A percentile compares a stretch with the other conserved stretches of the same genome.
phyloP scores from a whole-genome alignment of 2,329 filamentous ascomycete species.

The Emydomyces testavorans region DNA sequence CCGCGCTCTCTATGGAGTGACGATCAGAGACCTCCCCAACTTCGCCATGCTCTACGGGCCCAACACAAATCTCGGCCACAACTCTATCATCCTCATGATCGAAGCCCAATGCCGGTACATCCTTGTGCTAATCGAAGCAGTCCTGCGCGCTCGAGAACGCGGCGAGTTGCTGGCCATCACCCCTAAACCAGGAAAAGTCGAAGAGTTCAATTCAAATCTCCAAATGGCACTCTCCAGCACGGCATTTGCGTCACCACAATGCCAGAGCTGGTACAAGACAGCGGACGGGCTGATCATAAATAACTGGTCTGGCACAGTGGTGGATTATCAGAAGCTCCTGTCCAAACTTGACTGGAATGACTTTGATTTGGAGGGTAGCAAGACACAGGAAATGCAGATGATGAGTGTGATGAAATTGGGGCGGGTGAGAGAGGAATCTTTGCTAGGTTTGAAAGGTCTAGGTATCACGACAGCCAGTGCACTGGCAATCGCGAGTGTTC shows the following conservation, averaged over 20 bases:
- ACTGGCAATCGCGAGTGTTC: constrained; percentile 41
- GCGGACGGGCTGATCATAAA: constrained; percentile 45
- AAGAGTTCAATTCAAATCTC: constrained; percentile 38
- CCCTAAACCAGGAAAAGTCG: constrained; percentile 33
- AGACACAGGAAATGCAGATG: constrained; percentile 14
- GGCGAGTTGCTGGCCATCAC: constrained; percentile 36
- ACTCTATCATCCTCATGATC: constrained; percentile 51
- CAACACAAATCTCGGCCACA: constrained; percentile 47
- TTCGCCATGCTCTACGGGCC: constrained; percentile 49
- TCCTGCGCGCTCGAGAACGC: constrained; percentile 37
- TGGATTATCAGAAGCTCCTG: constrained; percentile 44
- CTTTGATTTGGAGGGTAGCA: constrained; percentile 19
- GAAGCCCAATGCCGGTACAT: constrained; percentile 48
- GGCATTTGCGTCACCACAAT: constrained; percentile 45
- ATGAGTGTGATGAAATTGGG: constrained; percentile 15
- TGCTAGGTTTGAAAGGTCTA: constrained; percentile 20
- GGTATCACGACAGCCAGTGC: constrained; percentile 62
- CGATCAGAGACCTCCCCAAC: constrained; percentile 43
- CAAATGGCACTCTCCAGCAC: constrained; percentile 36
- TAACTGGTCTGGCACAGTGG: constrained; percentile 45
- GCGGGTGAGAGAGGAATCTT: constrained; percentile 28
- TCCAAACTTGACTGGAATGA: constrained; percentile 23
- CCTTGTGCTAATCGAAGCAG: constrained; percentile 38
- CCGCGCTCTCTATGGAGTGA: constrained; percentile 41
- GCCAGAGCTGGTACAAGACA: constrained; percentile 48